Evolutionary conservation across 225 moss, liverwort and hornwort genomes (phyloP), one percentile per base, ranked within the genome.

Genomic region (Polytrichum commune): DNA sequence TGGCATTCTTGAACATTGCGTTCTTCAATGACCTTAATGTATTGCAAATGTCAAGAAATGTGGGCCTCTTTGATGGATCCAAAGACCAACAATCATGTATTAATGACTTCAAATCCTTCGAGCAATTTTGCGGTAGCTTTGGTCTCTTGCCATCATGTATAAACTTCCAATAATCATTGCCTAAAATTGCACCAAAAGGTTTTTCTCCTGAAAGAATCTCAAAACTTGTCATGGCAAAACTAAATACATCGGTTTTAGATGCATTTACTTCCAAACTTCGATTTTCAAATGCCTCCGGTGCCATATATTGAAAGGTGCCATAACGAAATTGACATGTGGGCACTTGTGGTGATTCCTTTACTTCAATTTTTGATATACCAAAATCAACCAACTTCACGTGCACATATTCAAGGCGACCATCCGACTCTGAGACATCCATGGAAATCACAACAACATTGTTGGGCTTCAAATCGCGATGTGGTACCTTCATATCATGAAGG

Each of bases 401-500:
- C 18, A 69, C 69, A 68, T 68, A 24, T 18, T n/a, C n/a, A 10
- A 20, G 25, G 16, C 27, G 2, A 56, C 26, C 66, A 32, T 20
- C 66, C 20, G 38, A 66, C 35, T 38, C 27, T 22, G 54, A 32
- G n/a, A 55, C 28, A 19, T 28, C 55, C 54, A 26, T 29, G 18
- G 69, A 57, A 5, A 2, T 27, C 27, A 56, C 18, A 29, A 69
- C 27, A 28, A 69, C 29, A 29, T 69, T 69, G 19, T 55, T 27
- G n/a, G 69, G 69, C 56, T 69, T 69, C 19, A 69, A 28, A n/a
- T 69, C 69, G 18, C 55, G 54, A 68, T 68, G 68, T 54, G 68
- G 54, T 26, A 68, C 68, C 10, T 68, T 54, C 53, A 53, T 53
- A 53, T 57, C 56, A 57, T 69, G 69, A 26, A 69, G 23, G 55